Conservation (phyloP, 176 grass and related monocot genomes). For the Musa troglodytarum region DNA sequence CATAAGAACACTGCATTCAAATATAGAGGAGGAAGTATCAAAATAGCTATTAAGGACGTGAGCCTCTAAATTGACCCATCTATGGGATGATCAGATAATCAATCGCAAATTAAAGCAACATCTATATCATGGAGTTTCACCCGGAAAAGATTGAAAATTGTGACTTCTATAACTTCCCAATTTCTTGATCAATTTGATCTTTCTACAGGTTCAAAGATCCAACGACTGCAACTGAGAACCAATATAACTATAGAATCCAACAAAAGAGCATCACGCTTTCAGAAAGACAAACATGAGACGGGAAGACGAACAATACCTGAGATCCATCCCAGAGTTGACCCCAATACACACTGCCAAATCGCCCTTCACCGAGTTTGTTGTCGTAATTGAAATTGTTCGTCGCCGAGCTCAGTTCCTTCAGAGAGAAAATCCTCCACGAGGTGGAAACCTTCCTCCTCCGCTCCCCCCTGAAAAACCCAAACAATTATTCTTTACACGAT, state of each 20-base stretch:
- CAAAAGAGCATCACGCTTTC: background rate
- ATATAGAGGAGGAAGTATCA: too few relatives aligned
- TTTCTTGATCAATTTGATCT: too few relatives aligned
- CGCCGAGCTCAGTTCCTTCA: slow-evolving; percentile 12
- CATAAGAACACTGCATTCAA: too few relatives aligned
- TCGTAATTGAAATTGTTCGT: slow-evolving; percentile 18
- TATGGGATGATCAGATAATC: too few relatives aligned
- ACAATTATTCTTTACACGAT: background rate
- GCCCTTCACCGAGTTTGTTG: slow-evolving; percentile 11
- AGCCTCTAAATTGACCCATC: too few relatives aligned
- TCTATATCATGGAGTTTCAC: too few relatives aligned
- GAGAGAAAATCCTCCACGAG: slow-evolving; percentile 18
- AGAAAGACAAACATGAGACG: background rate
- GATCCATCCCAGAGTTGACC: slow-evolving; percentile 19
- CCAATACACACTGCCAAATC: slow-evolving; percentile 18
- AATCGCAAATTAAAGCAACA: too few relatives aligned
- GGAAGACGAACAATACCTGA: slow-evolving; percentile 1
- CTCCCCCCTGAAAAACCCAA: slow-evolving; percentile 1
- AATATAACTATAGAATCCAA: background rate
- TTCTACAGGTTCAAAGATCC: too few relatives aligned
- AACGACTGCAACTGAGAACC: background rate
- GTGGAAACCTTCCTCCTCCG: slow-evolving; percentile 7
- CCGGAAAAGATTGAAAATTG: too few relatives aligned
- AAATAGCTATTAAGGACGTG: too few relatives aligned
- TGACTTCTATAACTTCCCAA: too few relatives aligned